Conservation (phyloP, 768 basidiomycete species). For the Chiua virens region DNA sequence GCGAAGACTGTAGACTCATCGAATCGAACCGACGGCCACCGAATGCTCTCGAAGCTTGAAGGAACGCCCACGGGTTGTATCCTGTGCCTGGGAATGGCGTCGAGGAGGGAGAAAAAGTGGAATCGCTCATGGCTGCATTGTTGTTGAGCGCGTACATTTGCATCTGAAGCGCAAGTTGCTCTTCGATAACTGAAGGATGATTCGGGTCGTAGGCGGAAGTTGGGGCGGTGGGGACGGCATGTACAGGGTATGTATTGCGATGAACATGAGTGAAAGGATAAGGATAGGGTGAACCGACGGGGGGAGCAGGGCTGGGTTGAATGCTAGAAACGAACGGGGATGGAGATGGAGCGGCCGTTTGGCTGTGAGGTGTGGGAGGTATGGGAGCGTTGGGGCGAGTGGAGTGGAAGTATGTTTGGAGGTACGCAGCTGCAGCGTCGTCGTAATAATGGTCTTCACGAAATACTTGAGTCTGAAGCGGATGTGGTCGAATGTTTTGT, state of each 20-base stretch:
- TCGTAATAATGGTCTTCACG: conserved; percentile 65
- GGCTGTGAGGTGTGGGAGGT: conserved; percentile 76
- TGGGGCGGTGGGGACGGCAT: conserved; percentile 43
- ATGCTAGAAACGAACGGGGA: conserved; percentile 60
- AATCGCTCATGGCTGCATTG: conserved; percentile 61
- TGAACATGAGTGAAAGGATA: conserved; percentile 76
- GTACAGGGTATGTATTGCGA: conserved; percentile 44
- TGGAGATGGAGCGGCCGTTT: conserved; percentile 72
- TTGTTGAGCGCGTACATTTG: conserved; percentile 76
- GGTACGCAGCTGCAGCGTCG: conserved; percentile 57
- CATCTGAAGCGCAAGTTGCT: conserved; percentile 74
- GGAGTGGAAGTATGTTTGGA: conserved; percentile 57
- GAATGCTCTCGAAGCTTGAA: conserved; percentile 54
- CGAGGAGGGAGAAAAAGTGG: conserved; percentile 72
- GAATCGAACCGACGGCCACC: conserved; percentile 44
- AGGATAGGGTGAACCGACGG: conserved; percentile 75
- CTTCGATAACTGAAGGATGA: conserved; percentile 53
- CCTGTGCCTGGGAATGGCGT: conserved; percentile 67
- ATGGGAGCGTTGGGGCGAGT: conserved; percentile 73
- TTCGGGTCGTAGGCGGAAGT: conserved; percentile 41
- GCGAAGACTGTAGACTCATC: conserved; percentile 56
- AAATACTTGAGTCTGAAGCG: conserved; percentile 40
- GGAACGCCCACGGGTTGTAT: conserved; percentile 74
- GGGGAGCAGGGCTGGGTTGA: conserved; percentile 54
- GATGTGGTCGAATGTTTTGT: conserved; percentile 36